phyloP scores from a whole-genome alignment of 2,329 filamentous ascomycete genomes.

The Penicillium sp. region DNA sequence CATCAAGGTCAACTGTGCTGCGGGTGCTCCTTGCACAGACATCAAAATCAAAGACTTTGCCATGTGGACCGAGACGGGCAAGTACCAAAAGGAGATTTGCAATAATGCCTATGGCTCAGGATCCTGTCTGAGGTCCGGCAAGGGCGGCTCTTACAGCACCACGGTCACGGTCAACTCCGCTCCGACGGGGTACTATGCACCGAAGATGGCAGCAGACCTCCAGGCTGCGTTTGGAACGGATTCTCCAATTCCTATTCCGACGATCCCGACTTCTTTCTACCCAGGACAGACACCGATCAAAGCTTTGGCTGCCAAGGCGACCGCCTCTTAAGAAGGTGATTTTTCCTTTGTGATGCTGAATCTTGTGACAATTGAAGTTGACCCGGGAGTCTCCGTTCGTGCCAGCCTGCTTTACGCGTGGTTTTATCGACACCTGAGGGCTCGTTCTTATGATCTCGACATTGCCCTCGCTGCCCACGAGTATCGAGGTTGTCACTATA shows the following conservation, averaged over 20 bases:
- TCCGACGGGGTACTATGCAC: constrained; percentile 24
- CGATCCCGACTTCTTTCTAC: constrained; percentile 27
- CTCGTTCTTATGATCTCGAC: no score
- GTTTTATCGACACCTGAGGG: no score
- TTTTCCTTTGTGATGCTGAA: neutral
- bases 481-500: no score
- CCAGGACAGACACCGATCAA: constrained; percentile 28
- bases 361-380: neutral
- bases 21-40: constrained; percentile 48
- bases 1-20: constrained; percentile 49
- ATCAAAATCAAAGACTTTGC: constrained; percentile 47
- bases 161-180: constrained; percentile 18
- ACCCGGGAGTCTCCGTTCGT: neutral
- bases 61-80: constrained; percentile 39
- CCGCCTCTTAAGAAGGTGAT: constrained; percentile 3
- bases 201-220: constrained; percentile 24
- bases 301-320: constrained; percentile 16
- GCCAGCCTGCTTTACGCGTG: no score
- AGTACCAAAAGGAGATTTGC: constrained; percentile 38
- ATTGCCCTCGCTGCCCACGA: no score
- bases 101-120: constrained; percentile 46
- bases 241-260: constrained; percentile 23
- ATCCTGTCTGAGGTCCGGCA: constrained; percentile 39
- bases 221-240: constrained; percentile 21
- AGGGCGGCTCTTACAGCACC: constrained; percentile 18